Evolutionary conservation across 176 grass and related monocot genomes (phyloP).

Genomic region (Themeda triandra): DNA sequence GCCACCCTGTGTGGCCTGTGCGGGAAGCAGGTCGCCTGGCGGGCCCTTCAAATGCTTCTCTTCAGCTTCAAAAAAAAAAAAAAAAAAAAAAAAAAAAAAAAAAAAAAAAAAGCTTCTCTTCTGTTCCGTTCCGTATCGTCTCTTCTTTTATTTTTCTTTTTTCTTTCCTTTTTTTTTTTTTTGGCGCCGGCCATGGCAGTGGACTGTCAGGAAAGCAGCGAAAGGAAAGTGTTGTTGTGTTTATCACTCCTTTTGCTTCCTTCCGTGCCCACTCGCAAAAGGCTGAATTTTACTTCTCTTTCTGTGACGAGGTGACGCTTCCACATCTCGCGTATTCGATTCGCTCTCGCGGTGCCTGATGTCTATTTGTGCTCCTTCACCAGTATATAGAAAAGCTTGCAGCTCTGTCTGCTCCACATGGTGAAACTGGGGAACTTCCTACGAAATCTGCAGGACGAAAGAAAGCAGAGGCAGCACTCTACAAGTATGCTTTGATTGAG

Average conservation of each 20-base stretch:
- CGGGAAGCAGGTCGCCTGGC: neutral
- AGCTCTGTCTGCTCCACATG: neutral
- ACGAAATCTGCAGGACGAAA: neutral
- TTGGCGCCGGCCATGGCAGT: neutral
- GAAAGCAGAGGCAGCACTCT: neutral
- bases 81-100: no score
- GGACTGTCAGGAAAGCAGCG: neutral
- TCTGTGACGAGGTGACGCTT: neutral
- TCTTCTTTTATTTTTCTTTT: neutral
- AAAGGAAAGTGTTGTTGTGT: neutral
- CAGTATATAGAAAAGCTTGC: neutral
- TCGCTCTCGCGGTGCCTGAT: neutral
- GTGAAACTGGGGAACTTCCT: no score
- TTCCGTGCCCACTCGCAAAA: neutral
- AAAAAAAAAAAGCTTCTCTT: no score
- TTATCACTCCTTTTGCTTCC: conserved; percentile 26
- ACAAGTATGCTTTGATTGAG: neutral
- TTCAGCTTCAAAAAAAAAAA: no score
- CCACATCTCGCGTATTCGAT: conserved; percentile 9
- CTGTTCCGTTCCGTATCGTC: neutral
- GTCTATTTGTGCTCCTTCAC: neutral
- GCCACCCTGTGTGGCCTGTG: conserved; percentile 15
- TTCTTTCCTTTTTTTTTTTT: no score
- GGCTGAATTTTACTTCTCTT: neutral
- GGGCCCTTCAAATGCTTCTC: neutral